Evolutionary conservation across 1,139 yeast genomes (phyloP), one percentile per base, ranked within the genome.

Genomic region (Oligophagozyma castellii): DNA sequence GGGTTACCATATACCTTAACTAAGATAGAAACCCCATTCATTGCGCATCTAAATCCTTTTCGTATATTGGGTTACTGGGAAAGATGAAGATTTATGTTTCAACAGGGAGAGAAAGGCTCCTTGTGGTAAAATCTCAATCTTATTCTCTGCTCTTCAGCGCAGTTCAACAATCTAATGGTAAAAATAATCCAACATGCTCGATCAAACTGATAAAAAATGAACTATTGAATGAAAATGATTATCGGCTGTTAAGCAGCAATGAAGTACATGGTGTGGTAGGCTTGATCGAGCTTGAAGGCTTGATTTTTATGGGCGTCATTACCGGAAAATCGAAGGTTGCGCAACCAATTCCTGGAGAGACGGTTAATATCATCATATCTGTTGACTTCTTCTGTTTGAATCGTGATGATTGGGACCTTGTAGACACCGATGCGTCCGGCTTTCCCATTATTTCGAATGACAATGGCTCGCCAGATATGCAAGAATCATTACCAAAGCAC

Each of bases 381-480:
- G 95, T 86, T 21, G 95, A 86, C 39, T 89, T 89, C 50, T 68
- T 79, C 39, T 78, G 94, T 32, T 58, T 89, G 35, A 70, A 75
- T 16, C 65, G 66, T 29, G 61, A 68, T 27, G 70, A 70, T 16
- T 89, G 94, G 94, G 98, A 89, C 56, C 78, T 69, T 42, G 60
- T 70, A 11, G 75, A 69, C 15, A 53, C 79, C 22, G 76, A 79
- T 46, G 53, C 70, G 14, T 70, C 67, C 43, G 93, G 93, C 0
- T 66, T 61, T 45, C 76, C 84, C 0, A 50, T 57, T n/a, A 11
- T 18, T 8, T 16, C 29, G 12, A 15, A 24, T 5, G 25, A 29
- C 3, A 24, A 24, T 5, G 23, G 25, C 14, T 12, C 15, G 11
- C 32, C 38, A 16, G 35, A 31, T 15, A 33, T 30, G 12, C 40